A percentile compares a stretch with the other conserved stretches of the same genome.
These are phyloP conservation scores for Litsea cubeba DNA, from an alignment of 164 flowering plant species.

Conservation along the genomic window DNA sequence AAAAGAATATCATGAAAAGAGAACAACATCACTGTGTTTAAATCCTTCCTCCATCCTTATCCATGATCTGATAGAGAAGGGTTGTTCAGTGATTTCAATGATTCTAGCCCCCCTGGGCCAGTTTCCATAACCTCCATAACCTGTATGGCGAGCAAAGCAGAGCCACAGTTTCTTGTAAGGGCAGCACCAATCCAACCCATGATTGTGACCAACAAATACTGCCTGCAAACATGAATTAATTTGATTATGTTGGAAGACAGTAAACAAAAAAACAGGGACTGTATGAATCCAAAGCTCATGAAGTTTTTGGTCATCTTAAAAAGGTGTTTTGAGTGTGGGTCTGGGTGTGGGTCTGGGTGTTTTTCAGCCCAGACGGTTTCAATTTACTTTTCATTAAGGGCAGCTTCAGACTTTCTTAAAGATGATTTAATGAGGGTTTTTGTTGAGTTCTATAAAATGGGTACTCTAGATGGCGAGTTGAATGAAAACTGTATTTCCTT, in stretches of 20 bases:
- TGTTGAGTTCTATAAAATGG: background rate
- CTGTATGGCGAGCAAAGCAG: conserved; percentile 86
- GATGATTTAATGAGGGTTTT: no score
- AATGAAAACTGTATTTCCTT: no score
- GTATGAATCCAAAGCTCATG: no score
- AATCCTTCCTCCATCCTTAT: conserved; percentile 82
- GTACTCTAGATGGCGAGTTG: no score
- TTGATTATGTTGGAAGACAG: no score
- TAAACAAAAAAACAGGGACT: no score
- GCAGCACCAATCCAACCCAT: conserved; percentile 94
- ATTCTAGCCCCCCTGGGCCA: conserved; percentile 87
- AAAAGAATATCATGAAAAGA: conserved; percentile 26
- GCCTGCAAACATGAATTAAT: conserved; percentile 38
- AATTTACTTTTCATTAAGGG: no score
- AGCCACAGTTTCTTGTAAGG: conserved; percentile 76
- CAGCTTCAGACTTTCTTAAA: background rate
- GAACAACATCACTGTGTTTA: conserved; percentile 52
- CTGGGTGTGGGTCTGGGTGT: no score
- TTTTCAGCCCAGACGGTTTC: no score
- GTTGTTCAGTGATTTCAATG: conserved; percentile 50
- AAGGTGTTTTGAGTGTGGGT: no score
- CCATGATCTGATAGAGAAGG: conserved; percentile 76
- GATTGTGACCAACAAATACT: conserved; percentile 87
- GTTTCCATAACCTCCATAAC: conserved; percentile 88
- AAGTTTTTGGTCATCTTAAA: background rate